A percentile compares a stretch with the other conserved stretches of the same genome.
These are phyloP conservation scores for Mitragyna speciosa DNA, from an alignment of 257 asterid species.

Conservation along the genomic window DNA sequence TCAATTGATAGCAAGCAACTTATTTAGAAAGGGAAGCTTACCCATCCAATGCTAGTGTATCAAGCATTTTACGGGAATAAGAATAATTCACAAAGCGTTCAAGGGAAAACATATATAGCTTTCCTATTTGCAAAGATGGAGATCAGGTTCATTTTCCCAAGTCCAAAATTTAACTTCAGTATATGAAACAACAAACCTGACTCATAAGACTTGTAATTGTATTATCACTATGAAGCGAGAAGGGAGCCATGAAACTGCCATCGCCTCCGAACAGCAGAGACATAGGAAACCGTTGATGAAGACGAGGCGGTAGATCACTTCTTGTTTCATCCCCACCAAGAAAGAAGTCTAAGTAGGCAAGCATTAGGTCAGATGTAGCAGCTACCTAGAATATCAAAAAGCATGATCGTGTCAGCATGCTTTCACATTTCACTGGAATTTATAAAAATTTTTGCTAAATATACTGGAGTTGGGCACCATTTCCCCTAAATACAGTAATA, in stretches of 20 bases:
- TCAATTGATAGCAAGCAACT: background rate
- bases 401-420: background rate
- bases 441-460: background rate
- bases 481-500: background rate
- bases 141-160: background rate
- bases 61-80: background rate
- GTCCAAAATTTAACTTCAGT: background rate
- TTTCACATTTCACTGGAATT: background rate
- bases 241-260: constrained; percentile 96
- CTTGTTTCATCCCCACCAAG: constrained; percentile 99
- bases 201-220: constrained; percentile 89
- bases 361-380: constrained; percentile 95
- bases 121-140: background rate
- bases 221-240: constrained; percentile 81
- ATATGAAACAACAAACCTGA: constrained; percentile 62
- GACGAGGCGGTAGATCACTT: constrained; percentile 85
- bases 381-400: constrained; percentile 62
- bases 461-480: background rate
- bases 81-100: background rate
- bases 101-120: background rate
- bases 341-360: constrained; percentile 85
- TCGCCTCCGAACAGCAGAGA: constrained; percentile 91
- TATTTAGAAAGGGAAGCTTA: background rate
- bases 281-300: constrained; percentile 83
- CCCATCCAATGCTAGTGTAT: background rate